Evolutionary conservation across 1,139 yeast genomes (phyloP).

Genomic region (Wickerhamomyces sp.): DNA sequence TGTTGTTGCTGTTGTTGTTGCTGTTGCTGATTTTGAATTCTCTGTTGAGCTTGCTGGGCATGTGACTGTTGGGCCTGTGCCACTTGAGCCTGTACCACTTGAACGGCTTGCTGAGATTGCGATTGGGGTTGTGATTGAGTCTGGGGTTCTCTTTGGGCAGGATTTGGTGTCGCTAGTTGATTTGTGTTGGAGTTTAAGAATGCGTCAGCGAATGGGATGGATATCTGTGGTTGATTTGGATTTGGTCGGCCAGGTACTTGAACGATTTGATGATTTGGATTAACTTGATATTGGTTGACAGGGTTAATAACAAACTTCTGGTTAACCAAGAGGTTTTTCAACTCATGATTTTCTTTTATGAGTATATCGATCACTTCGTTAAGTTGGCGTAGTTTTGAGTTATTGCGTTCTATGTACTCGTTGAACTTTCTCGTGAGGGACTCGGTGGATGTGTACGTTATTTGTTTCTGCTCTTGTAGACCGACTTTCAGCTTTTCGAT

Average conservation of each 20-base stretch:
- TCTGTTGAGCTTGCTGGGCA: slow-evolving; percentile 5
- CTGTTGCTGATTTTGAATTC: slow-evolving; percentile 5
- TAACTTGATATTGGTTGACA: slow-evolving; percentile 16
- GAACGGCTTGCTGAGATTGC: slow-evolving; percentile 9
- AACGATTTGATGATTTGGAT: slow-evolving; percentile 8
- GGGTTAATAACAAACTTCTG: slow-evolving; percentile 24
- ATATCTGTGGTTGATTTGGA: slow-evolving; percentile 4
- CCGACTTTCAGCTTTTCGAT: slow-evolving; percentile 20
- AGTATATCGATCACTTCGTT: slow-evolving; percentile 19
- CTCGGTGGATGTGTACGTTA: slow-evolving; percentile 16
- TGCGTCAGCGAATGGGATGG: slow-evolving; percentile 8
- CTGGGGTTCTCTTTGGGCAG: slow-evolving; percentile 5
- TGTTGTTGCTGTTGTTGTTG: slow-evolving; percentile 1
- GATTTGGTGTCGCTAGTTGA: slow-evolving; percentile 3
- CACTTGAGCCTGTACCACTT: too few species aligned
- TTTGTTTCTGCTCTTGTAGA: slow-evolving; percentile 17
- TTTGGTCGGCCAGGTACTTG: slow-evolving; percentile 2
- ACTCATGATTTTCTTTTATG: slow-evolving; percentile 23
- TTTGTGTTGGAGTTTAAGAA: slow-evolving; percentile 2
- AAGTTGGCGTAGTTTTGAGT: slow-evolving; percentile 17
- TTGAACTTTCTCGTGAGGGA: slow-evolving; percentile 17
- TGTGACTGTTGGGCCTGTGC: slow-evolving; percentile 2
- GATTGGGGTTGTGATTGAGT: slow-evolving; percentile 9
- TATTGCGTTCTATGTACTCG: slow-evolving; percentile 20
- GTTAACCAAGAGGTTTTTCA: slow-evolving; percentile 16